phyloP scores from a whole-genome alignment of 768 basidiomycete genomes.

The Suillus tomentosus region DNA sequence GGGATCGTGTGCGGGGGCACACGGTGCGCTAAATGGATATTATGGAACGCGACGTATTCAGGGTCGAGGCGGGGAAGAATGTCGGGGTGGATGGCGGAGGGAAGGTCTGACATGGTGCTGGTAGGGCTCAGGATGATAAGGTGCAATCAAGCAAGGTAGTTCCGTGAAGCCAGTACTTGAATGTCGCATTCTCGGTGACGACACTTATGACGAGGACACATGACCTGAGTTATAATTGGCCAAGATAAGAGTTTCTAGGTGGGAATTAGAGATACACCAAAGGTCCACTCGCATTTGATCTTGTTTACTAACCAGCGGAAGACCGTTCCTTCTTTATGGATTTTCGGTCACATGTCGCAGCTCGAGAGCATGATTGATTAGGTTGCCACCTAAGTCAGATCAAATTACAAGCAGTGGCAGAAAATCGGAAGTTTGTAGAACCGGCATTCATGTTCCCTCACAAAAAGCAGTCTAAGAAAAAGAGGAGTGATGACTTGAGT shows the following conservation, averaged over 20 bases:
- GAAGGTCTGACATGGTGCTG: constrained; percentile 20
- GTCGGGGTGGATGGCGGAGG: constrained; percentile 61
- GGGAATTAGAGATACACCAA: background rate
- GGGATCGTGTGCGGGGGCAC: constrained; percentile 56
- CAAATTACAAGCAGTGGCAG: background rate
- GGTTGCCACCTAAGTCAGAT: background rate
- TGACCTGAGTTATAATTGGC: constrained; percentile 1
- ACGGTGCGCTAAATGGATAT: constrained; percentile 42
- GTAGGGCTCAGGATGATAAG: background rate
- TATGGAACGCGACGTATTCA: constrained; percentile 65
- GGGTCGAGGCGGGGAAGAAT: constrained; percentile 58
- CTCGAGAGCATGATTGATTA: background rate
- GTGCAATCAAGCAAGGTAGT: background rate
- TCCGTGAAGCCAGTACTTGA: background rate
- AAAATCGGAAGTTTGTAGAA: background rate
- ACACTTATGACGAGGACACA: background rate
- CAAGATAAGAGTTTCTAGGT: background rate
- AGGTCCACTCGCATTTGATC: background rate
- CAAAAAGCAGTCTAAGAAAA: background rate
- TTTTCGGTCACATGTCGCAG: background rate
- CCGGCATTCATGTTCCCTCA: background rate
- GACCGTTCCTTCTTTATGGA: background rate
- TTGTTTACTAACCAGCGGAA: background rate
- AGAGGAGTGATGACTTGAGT: background rate
- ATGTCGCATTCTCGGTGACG: background rate